phyloP scores from a whole-genome alignment of 805 yeast species.

The Kazachstania bromeliacearum region DNA sequence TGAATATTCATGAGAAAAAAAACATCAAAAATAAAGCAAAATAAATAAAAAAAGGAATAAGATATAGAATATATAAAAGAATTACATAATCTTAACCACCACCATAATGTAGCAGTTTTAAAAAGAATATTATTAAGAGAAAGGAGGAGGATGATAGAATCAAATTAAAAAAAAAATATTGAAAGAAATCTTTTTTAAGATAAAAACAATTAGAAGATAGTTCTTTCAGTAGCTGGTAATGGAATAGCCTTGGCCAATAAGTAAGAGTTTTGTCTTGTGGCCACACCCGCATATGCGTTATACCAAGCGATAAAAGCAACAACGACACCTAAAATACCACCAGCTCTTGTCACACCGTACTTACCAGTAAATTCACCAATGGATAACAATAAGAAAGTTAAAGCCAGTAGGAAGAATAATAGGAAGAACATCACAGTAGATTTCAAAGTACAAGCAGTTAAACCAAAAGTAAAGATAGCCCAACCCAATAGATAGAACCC shows the following conservation, averaged over 20 bases:
- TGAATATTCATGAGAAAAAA: neutral
- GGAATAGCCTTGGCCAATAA: slow-evolving; percentile 25
- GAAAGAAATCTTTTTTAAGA: neutral
- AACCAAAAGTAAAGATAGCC: slow-evolving; percentile 50
- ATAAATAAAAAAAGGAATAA: neutral
- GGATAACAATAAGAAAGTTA: slow-evolving; percentile 49
- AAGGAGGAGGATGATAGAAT: neutral
- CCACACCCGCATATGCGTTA: slow-evolving; percentile 62
- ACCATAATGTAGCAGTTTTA: too few relatives aligned
- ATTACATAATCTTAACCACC: too few relatives aligned
- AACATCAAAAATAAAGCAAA: neutral
- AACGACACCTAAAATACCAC: slow-evolving; percentile 56
- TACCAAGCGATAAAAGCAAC: slow-evolving; percentile 59
- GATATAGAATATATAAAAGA: neutral
- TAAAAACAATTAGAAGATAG: slow-evolving; percentile 2
- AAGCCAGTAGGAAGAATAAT: slow-evolving; percentile 42
- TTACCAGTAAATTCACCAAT: slow-evolving; percentile 42
- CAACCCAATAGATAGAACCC: slow-evolving; percentile 56
- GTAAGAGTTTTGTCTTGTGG: slow-evolving; percentile 52
- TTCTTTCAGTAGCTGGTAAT: slow-evolving; percentile 25
- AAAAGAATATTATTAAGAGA: neutral
- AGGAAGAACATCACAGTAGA: slow-evolving; percentile 57
- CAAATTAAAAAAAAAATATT: too few relatives aligned
- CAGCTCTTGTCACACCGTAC: slow-evolving; percentile 39
- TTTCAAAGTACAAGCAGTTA: slow-evolving; percentile 46